Conservation (phyloP, 2,329 filamentous ascomycete species). For the Clarireedia paspali region DNA sequence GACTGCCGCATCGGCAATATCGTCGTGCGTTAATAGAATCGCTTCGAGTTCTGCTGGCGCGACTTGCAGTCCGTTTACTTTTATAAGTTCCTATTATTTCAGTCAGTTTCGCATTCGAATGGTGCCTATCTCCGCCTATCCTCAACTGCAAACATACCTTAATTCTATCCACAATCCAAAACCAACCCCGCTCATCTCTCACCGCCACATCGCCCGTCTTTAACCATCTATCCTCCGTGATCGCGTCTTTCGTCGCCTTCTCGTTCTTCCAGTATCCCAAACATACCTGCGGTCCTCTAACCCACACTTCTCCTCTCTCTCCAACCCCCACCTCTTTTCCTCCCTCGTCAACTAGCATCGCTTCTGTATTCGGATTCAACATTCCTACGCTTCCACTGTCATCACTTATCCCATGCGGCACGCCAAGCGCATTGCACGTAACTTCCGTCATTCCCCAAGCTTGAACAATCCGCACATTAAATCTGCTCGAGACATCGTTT, state of each 20-base stretch:
- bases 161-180: slow-evolving; percentile 59
- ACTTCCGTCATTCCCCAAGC: no score
- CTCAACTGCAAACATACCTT: slow-evolving; percentile 25
- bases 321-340: slow-evolving; percentile 31
- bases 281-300: slow-evolving; percentile 38
- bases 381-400: no score
- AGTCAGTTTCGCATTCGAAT: neutral
- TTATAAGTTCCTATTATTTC: slow-evolving; percentile 44
- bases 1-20: slow-evolving; percentile 46
- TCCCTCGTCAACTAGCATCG: no score
- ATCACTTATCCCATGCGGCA: no score
- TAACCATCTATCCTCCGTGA: slow-evolving; percentile 38
- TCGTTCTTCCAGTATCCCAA: slow-evolving; percentile 34
- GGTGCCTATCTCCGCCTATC: neutral
- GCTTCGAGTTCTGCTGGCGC: slow-evolving; percentile 51
- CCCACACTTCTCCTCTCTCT: slow-evolving; percentile 36
- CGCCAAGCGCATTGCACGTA: no score
- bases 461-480: no score
- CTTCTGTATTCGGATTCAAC: no score
- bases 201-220: slow-evolving; percentile 51
- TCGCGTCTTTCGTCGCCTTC: slow-evolving; percentile 30
- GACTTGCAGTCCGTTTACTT: slow-evolving; percentile 52
- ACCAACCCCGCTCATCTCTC: slow-evolving; percentile 37
- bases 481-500: no score
- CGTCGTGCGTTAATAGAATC: slow-evolving; percentile 42